Evolutionary conservation across 306 rosid species (phyloP), one percentile per base, ranked within the genome.

Genomic region (Medicago lupulina): DNA sequence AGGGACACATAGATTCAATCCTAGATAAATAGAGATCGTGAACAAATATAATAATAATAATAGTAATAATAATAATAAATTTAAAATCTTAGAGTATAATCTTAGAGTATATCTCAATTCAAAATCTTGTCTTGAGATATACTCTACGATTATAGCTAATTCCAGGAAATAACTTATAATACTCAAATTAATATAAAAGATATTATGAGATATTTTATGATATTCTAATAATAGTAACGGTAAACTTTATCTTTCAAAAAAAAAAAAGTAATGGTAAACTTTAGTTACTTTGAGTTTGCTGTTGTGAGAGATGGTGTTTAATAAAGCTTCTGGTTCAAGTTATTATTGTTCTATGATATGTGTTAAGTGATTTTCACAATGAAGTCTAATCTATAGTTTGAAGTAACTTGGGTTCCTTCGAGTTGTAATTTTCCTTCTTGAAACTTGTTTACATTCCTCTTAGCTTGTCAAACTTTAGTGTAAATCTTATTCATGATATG

Each of bases 281-380:
- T 8, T 10, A 79, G 44, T 70, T 59, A 59, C 34, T 59, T 18
- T 60, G 63, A 46, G 25, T 47, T 31, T 60, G 25, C 61, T 67
- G 49, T 57, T 43, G 55, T 23, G 38, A 39, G 60, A 34, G 13
- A 50, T 36, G 64, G 8, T 47, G 3, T 62, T 63, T 23, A 7
- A 54, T 64, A 72, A 46, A 54, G 57, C 68, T 23, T 9, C 62
- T 19, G 36, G 51, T 39, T 66, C 67, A 23, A 54, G 68, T 23
- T 34, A 54, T 21, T 38, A 31, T 23, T 14, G 31, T 62, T 75
- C 18, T 36, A 10, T 75, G 55, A 59, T 68, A 8, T 47, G 15
- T 17, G 49, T 15, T 39, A 34, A 61, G 17, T 49, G 19, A 49
- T 36, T 49, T 78, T 58, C 5, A 31, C 51, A 25, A 31, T 61